Base-by-base conservation (phyloP, 192 early-diverging fungal species). In the Backusella psychrophila region DNA sequence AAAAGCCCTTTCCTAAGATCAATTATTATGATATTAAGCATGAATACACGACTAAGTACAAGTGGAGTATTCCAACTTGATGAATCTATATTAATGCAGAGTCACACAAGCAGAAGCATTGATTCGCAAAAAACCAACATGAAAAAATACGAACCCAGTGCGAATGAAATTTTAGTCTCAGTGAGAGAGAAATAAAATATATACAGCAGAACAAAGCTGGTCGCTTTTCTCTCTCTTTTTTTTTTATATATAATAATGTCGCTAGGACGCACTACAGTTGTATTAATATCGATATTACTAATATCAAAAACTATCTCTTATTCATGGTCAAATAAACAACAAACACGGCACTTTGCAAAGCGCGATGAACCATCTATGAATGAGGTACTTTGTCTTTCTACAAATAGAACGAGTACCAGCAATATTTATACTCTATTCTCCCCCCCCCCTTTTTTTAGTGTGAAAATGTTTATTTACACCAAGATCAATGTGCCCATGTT, bases 401-500 rank as follows among this genome's bases (percentile, higher is more conserved):
- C 15, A 53, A 59, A 52, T 11, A 46, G 17, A 33, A 15, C 33
- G 1, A 6, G 11, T 6, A 0, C 6, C 34, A 34, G 21, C 17
- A 11, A 44, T 19, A 56, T 14, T 42, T 72, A 42, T 21, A 49
- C 1, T 74, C 17, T 29, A 44, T 44, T 33, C 36, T 4, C 31
- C 31, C 2, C 38, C 38, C 11, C 11, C 11, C n/a, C n/a, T 39
- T 11, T 12, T 71, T 11, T 1, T 66, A 89, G 84, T 87, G 87
- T 52, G 82, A 87, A 53, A 73, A 85, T 42, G 85, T 91, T 19
- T 87, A 84, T 74, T 73, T 79, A 3, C 82, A 87, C n/a, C 72
- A 83, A 17, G 85, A 86, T 31, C 82, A 83, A 70, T 95, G 94
- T 72, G 78, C 78, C 1, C 90, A 81, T 66, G 90, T 93, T 19